Base-by-base conservation (phyloP, 2,329 filamentous ascomycete species). In the Aspergillus oerlinghausenensis region DNA sequence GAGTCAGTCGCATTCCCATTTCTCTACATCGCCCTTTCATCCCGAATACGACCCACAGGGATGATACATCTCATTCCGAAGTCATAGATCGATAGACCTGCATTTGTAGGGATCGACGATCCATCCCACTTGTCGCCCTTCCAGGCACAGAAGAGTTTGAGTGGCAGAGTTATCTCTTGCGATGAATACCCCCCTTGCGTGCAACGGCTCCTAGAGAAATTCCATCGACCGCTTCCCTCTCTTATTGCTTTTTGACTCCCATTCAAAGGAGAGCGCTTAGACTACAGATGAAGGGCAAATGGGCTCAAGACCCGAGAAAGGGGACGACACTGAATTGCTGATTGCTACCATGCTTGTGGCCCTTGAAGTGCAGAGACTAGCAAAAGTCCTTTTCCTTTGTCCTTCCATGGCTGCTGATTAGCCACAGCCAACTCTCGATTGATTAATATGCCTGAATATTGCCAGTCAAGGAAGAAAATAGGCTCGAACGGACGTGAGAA, bases 11-110 rank as follows among this genome's bases (percentile, higher is more conserved):
- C 21, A 21, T n/a, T 7, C n/a, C 19, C 17, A 17, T 19, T 19
- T 19, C n/a, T 21, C n/a, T 43, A 10, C 40, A 10, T 19, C 19
- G 21, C n/a, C 42, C 42, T 19, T 21, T 45, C n/a, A 45, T 7
- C 32, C 6, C 14, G 32, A 38, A 17, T 17, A 38, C 14, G 5
- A 17, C 14, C 14, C 32, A 38, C 7, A 38, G 32, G 14, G 21
- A 42, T 57, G 63, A 66, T 57, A 63, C 50, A 59, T 66, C 64
- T 65, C 57, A 66, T 65, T 57, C 42, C 54, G 51, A 57, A 51
- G 57, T 57, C 42, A 45, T 45, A 19, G 42, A 45, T 21, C 42
- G 21, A 45, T 45, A 45, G 42, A 45, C 42, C 42, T 45, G 42
- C 42, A 23, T 23, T 23, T 45, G 42, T 45, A 45, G 42, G 42